Evolutionary conservation across 257 asterid species (phyloP).

Genomic region (Linderniella brevidens): DNA sequence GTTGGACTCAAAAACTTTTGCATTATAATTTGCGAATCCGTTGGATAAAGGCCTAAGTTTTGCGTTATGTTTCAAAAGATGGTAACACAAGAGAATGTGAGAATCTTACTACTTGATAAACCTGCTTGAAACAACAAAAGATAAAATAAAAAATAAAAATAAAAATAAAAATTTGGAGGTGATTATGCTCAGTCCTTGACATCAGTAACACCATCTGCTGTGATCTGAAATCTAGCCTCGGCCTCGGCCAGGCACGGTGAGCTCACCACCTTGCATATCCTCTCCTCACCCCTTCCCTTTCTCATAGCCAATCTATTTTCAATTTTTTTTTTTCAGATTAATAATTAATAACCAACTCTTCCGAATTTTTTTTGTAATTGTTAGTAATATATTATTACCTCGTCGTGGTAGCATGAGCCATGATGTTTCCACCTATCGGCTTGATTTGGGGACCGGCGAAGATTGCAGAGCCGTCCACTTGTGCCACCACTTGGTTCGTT

Average conservation of each 20-base stretch:
- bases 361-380: no score
- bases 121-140: no score
- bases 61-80: no score
- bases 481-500: conserved; percentile 97
- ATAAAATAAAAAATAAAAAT: no score
- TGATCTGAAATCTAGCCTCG: conserved; percentile 85
- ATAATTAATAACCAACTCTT: no score
- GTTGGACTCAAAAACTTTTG: no score
- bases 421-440: conserved; percentile 92
- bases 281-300: conserved; percentile 91
- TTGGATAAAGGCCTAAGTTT: no score
- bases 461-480: conserved; percentile 87
- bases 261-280: conserved; percentile 86
- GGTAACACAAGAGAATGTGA: no score
- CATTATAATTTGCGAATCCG: no score
- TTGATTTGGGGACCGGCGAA: conserved; percentile 86
- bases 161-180: no score
- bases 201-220: conserved; percentile 71
- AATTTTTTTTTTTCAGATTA: not conserved
- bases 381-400: not conserved
- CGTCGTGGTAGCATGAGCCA: conserved; percentile 97
- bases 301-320: conserved; percentile 57
- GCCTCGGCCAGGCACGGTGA: conserved; percentile 93
- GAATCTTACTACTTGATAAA: no score
- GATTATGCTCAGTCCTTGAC: conserved; percentile 83